These are phyloP conservation scores for Adiantum capillusveneris DNA, from an alignment of 75 land plant species.

Conservation along the genomic window DNA sequence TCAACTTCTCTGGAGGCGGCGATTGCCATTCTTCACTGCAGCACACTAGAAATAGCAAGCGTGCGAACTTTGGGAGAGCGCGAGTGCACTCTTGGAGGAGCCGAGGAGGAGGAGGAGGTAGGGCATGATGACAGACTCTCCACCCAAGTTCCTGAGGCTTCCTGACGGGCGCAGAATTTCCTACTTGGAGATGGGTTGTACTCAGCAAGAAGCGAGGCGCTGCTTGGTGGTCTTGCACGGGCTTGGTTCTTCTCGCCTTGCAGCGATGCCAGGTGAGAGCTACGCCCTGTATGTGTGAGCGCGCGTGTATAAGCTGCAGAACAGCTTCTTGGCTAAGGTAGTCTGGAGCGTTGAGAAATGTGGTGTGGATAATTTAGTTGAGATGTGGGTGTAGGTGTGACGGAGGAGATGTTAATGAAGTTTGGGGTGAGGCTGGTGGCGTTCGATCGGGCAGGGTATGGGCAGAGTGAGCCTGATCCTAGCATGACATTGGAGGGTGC, in stretches of 20 bases:
- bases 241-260: constrained; percentile 27
- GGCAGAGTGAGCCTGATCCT: constrained; percentile 15
- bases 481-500: constrained; percentile 14
- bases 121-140: not conserved
- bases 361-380: not conserved
- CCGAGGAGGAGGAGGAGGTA: not conserved
- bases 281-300: not conserved
- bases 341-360: not conserved
- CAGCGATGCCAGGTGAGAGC: constrained; percentile 29
- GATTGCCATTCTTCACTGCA: too few species aligned
- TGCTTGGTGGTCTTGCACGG: constrained; percentile 24
- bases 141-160: constrained; percentile 15
- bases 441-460: constrained; percentile 30
- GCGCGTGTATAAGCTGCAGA: not conserved
- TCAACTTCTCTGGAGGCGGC: too few species aligned
- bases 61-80: too few species aligned
- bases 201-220: constrained; percentile 6
- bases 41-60: too few species aligned
- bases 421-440: constrained; percentile 22
- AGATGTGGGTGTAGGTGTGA: constrained; percentile 6
- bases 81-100: too few species aligned
- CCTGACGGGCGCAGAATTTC: constrained; percentile 17
- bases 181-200: constrained; percentile 21
- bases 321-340: not conserved
- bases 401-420: constrained; percentile 16